Base-by-base conservation (phyloP, 2,329 filamentous ascomycete species). In the Geosmithia morbida region DNA sequence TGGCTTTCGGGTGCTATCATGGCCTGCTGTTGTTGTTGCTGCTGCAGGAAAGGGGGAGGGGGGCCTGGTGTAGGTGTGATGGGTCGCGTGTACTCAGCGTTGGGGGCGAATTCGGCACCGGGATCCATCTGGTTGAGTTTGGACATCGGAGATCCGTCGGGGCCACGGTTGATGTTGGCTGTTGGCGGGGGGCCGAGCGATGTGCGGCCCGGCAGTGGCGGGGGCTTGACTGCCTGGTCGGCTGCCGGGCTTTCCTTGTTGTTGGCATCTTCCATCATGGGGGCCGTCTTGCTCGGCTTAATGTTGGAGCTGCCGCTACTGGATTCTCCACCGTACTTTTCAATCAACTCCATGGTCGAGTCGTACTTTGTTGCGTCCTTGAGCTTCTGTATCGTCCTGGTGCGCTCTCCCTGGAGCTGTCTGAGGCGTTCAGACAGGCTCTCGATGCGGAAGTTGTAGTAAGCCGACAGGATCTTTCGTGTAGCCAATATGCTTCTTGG, bases 331-430 rank as follows among this genome's bases (percentile, higher is more conserved):
- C 88, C 89, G 61, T 98, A 98, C 58, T 97, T 98, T 58, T 97
- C 87, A 11, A 98, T 76, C 50, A 98, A 67, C 60, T 96, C 81
- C 58, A 94, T 79, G 1, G 92, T 98, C 30, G 89, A 92, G 64
- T 97, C 87, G 67, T 96, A 98, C 63, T 86, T 95, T 33, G 92
- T 98, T 22, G 89, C 89, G 49, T 84, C 81, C 66, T 98, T 98
- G 52, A 98, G 78, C 65, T 89, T 89, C 61, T 94, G 84, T 53
- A 98, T 97, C 2, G 89, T 95, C 56, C 80, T 80, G 50, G 85
- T 79, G 47, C 90, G 81, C 63, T 96, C 85, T 47, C 79, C 77
- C 57, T 89, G 80, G 37, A 89, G 75, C 18, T 77, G 77, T 55
- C 90, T 83, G 29, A 97, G 72, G 41, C 83, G 75, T 40, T 71